These are phyloP conservation scores for Puccinia triticina DNA, from an alignment of 1,284 basidiomycete genomes.

Conservation along the genomic window DNA sequence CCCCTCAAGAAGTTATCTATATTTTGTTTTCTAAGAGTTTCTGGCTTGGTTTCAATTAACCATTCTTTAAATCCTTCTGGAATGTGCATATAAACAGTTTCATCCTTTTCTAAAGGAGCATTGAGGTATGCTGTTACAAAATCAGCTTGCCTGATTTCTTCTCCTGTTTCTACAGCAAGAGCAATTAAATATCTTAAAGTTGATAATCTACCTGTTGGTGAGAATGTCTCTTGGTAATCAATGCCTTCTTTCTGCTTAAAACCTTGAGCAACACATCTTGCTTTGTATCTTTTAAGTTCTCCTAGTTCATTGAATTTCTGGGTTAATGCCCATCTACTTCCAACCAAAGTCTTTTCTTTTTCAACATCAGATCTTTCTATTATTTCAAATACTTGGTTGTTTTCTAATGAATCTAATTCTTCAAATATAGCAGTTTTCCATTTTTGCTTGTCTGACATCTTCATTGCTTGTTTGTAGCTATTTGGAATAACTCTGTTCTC, in stretches of 20 bases:
- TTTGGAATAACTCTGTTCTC: slow-evolving; percentile 26
- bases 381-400: slow-evolving; percentile 39
- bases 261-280: slow-evolving; percentile 24
- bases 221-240: slow-evolving; percentile 42
- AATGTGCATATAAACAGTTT: slow-evolving; percentile 26
- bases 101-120: slow-evolving; percentile 22
- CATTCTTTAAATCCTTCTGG: slow-evolving; percentile 41
- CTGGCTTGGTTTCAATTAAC: slow-evolving; percentile 39
- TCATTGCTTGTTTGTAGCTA: slow-evolving; percentile 37
- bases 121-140: slow-evolving; percentile 44
- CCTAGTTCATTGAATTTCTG: slow-evolving; percentile 27
- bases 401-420: slow-evolving; percentile 37
- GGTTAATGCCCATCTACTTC: slow-evolving; percentile 18
- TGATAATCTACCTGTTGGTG: slow-evolving; percentile 15
- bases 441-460: slow-evolving; percentile 5
- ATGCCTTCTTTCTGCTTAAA: slow-evolving; percentile 43
- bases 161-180: slow-evolving; percentile 9
- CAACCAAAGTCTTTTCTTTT: slow-evolving; percentile 5
- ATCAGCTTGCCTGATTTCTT: slow-evolving; percentile 29
- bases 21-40: slow-evolving; percentile 20
- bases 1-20: slow-evolving; percentile 13
- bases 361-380: neutral
- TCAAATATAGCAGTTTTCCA: slow-evolving; percentile 27
- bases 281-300: slow-evolving; percentile 32
- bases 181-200: slow-evolving; percentile 1